A percentile compares a stretch with the other conserved stretches of the same genome.
Conservation (phyloP, 176 grass and related monocot species). For the Bonia amplexicaulis region DNA sequence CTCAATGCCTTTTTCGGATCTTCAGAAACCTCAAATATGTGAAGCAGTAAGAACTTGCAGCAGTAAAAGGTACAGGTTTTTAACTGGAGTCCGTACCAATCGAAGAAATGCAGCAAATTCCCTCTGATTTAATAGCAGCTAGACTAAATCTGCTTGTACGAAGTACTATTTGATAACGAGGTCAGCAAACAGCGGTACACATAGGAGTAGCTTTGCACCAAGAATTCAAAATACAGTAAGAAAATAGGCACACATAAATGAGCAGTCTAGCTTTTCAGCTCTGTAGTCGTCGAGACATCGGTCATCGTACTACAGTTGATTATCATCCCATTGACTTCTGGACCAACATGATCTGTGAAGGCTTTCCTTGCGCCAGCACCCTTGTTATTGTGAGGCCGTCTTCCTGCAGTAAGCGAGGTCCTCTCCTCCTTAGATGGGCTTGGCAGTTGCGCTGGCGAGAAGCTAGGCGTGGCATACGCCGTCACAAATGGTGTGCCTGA, state of each 20-base stretch:
- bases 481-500: constrained; percentile 73
- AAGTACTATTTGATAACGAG: neutral
- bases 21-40: neutral
- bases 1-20: constrained; percentile 17
- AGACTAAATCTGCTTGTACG: neutral
- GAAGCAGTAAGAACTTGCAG: neutral
- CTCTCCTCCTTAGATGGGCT: constrained; percentile 56
- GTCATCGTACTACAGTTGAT: constrained; percentile 40
- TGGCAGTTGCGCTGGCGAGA: constrained; percentile 53
- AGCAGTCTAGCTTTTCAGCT: constrained; percentile 17
- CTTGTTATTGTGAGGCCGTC: constrained; percentile 33
- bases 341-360: constrained; percentile 44
- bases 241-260: neutral
- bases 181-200: constrained; percentile 21
- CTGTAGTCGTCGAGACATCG: constrained; percentile 49
- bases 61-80: neutral
- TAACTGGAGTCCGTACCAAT: neutral
- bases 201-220: neutral
- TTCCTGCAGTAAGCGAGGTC: constrained; percentile 35
- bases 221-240: constrained; percentile 6
- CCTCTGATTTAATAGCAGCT: neutral
- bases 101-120: neutral
- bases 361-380: constrained; percentile 56
- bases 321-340: constrained; percentile 45
- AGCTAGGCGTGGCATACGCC: constrained; percentile 66